Conservation (phyloP, 257 asterid genomes). For the Oldenlandia corymbosa region DNA sequence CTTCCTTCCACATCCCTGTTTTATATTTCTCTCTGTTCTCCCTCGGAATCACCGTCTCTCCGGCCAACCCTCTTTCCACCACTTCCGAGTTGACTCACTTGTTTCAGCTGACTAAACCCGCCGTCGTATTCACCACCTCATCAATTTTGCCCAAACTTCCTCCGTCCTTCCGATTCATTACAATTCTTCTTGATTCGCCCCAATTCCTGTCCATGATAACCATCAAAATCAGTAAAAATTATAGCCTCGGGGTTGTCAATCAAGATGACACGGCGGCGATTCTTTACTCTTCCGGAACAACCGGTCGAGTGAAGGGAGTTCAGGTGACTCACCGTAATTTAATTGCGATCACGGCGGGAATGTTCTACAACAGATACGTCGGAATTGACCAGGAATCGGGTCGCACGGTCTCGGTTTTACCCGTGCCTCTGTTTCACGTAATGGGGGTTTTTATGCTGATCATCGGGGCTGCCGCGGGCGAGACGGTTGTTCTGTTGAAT, state of each 20-base stretch:
- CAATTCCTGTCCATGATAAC: constrained; percentile 45
- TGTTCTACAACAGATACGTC: constrained; percentile 25
- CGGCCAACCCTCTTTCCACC: constrained; percentile 65
- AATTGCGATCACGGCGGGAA: constrained; percentile 39
- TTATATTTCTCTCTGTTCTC: constrained; percentile 76
- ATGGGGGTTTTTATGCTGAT: constrained; percentile 75
- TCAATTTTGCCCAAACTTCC: constrained; percentile 38
- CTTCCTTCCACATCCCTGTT: constrained; percentile 60
- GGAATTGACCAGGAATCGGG: background rate
- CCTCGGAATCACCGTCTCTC: constrained; percentile 60
- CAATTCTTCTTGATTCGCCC: constrained; percentile 50
- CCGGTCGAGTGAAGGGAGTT: constrained; percentile 77
- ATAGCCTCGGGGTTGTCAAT: constrained; percentile 18
- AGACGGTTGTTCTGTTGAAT: constrained; percentile 48
- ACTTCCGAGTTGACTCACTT: constrained; percentile 58
- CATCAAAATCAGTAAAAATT: background rate
- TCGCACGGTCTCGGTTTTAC: constrained; percentile 37
- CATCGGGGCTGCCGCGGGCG: constrained; percentile 59
- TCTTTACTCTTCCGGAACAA: constrained; percentile 90
- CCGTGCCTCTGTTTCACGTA: constrained; percentile 80
- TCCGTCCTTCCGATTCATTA: constrained; percentile 11
- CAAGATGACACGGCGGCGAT: constrained; percentile 67
- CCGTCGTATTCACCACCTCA: constrained; percentile 49
- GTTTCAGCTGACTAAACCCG: constrained; percentile 49
- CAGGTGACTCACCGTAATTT: constrained; percentile 68